Conservation (phyloP, 768 basidiomycete genomes). For the Coprinopsis marcescibilis region DNA sequence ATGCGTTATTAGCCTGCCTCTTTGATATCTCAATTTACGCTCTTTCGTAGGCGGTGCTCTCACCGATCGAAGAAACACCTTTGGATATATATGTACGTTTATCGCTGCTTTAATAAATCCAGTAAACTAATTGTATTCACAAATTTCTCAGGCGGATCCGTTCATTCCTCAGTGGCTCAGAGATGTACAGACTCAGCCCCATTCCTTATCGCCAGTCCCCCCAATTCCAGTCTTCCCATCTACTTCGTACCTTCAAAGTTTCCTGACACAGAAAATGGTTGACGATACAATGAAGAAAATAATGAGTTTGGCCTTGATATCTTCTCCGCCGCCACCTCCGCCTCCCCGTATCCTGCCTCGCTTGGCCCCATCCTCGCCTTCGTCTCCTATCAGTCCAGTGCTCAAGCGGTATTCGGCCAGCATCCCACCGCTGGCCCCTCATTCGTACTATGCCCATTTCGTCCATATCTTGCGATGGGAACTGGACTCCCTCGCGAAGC, state of each 20-base stretch:
- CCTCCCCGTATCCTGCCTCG: slow-evolving; percentile 10
- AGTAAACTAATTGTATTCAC: neutral
- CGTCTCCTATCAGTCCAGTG: neutral
- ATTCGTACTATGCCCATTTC: slow-evolving; percentile 37
- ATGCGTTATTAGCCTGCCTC: too few species aligned
- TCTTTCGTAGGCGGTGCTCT: too few species aligned
- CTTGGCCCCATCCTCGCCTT: neutral
- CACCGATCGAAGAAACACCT: neutral
- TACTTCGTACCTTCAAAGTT: slow-evolving; percentile 34
- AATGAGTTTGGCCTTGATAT: slow-evolving; percentile 21
- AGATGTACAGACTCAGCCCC: slow-evolving; percentile 42
- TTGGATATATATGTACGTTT: slow-evolving; percentile 8
- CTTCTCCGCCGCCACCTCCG: slow-evolving; percentile 21
- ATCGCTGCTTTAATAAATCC: neutral
- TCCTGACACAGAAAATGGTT: slow-evolving; percentile 33
- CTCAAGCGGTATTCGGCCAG: neutral
- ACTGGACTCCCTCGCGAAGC: slow-evolving; percentile 32
- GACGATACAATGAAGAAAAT: slow-evolving; percentile 18
- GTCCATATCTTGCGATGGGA: slow-evolving; percentile 38
- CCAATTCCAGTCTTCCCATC: slow-evolving; percentile 39
- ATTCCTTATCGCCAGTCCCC: slow-evolving; percentile 35
- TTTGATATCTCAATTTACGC: too few species aligned
- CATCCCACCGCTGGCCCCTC: slow-evolving; percentile 20
- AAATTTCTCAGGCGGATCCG: slow-evolving; percentile 35
- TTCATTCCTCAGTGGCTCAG: slow-evolving; percentile 45